Conservation (phyloP, 345 rosid species). For the Populus alba region DNA sequence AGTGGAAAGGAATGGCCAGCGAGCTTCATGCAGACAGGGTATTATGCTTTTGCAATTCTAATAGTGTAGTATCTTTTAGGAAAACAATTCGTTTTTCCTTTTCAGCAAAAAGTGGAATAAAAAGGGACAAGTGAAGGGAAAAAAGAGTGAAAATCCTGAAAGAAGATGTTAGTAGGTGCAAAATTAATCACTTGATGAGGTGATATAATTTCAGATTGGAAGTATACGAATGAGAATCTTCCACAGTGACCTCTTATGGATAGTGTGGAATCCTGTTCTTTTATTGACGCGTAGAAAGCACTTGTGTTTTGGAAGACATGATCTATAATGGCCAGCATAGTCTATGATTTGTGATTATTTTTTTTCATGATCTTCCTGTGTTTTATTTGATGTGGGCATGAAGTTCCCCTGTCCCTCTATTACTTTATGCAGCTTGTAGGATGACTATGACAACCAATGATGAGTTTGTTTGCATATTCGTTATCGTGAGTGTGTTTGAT, state of each 20-base stretch:
- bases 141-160: neutral
- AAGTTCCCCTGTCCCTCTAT: neutral
- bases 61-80: neutral
- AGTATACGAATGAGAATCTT: neutral
- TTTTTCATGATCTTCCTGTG: neutral
- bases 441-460: neutral
- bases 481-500: neutral
- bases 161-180: too few species aligned
- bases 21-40: neutral
- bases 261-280: neutral
- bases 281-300: neutral
- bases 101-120: neutral
- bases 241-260: neutral
- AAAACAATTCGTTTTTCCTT: too few species aligned
- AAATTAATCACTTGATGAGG: too few species aligned
- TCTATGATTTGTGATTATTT: neutral
- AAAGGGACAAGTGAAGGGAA: neutral
- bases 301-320: neutral
- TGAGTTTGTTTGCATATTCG: neutral
- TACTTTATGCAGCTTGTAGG: neutral
- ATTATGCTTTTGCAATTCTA: neutral
- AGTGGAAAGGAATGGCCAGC: too few species aligned
- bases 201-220: neutral
- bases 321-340: neutral
- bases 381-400: neutral